A percentile compares a stretch with the other conserved stretches of the same genome.
These are phyloP conservation scores for Malus orientalis DNA, from an alignment of 306 rosid species.

Conservation along the genomic window DNA sequence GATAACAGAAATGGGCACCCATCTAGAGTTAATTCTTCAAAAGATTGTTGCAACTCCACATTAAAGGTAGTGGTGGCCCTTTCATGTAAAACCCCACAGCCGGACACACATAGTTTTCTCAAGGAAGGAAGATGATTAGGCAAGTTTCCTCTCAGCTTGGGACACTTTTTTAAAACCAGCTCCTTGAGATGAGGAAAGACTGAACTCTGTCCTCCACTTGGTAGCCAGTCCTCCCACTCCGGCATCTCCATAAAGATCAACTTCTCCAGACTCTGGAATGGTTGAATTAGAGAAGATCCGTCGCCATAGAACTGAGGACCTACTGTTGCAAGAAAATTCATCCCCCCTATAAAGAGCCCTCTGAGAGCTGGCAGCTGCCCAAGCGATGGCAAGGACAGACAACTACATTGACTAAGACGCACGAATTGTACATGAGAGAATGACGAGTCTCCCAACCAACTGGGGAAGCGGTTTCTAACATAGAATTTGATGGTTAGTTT, in stretches of 20 bases:
- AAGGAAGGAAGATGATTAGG: not conserved
- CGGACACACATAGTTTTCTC: fast-evolving
- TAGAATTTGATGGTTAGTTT: not conserved
- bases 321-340: not conserved
- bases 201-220: not conserved
- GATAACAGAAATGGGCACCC: not conserved
- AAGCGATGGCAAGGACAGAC: not conserved
- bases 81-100: not conserved
- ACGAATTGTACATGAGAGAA: not conserved
- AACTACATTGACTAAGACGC: not conserved
- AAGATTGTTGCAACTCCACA: not conserved
- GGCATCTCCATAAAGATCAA: not conserved
- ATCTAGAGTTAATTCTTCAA: not conserved
- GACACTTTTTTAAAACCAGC: not conserved
- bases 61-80: not conserved
- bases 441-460: conserved; percentile 2
- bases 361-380: conserved; percentile 13
- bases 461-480: not conserved
- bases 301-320: not conserved
- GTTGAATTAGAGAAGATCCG: not conserved
- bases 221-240: conserved; percentile 2
- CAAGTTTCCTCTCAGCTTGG: not conserved
- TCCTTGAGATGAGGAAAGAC: not conserved
- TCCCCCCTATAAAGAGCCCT: not conserved
- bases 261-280: not conserved